Conservation (phyloP, 2,329 filamentous ascomycete species). For the Hypoxylon sp. region DNA sequence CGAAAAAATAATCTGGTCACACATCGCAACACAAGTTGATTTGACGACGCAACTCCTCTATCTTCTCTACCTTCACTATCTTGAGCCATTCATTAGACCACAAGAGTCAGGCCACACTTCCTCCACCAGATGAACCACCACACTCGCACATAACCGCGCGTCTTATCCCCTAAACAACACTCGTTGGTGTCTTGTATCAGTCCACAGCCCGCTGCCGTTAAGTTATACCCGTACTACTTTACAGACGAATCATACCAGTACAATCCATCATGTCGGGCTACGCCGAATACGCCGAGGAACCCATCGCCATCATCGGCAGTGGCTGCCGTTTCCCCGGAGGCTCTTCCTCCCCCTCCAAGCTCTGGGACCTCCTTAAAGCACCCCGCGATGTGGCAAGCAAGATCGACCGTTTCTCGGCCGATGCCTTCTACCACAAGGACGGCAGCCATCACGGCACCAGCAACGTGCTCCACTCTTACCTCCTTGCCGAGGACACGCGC, state of each 20-base stretch:
- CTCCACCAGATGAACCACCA: slow-evolving; percentile 15
- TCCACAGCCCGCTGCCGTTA: slow-evolving; percentile 19
- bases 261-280: slow-evolving; percentile 24
- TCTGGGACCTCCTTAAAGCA: slow-evolving; percentile 53
- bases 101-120: slow-evolving; percentile 12
- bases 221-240: slow-evolving; percentile 3
- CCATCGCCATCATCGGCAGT: slow-evolving; percentile 59
- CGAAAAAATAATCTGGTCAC: slow-evolving; percentile 12
- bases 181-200: slow-evolving; percentile 13
- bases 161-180: slow-evolving; percentile 15
- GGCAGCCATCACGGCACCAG: slow-evolving; percentile 47
- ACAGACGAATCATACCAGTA: slow-evolving; percentile 16
- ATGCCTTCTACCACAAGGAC: slow-evolving; percentile 48
- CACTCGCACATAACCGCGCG: slow-evolving; percentile 17
- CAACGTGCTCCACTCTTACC: slow-evolving; percentile 47
- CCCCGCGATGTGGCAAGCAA: slow-evolving; percentile 43
- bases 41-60: slow-evolving; percentile 10
- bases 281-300: slow-evolving; percentile 45
- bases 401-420: slow-evolving; percentile 45
- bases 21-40: slow-evolving; percentile 17
- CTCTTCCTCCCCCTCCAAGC: slow-evolving; percentile 51
- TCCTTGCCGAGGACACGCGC: slow-evolving; percentile 43
- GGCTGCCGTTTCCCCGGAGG: slow-evolving; percentile 57
- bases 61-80: slow-evolving; percentile 17
- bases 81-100: slow-evolving; percentile 16